Evolutionary conservation across 495 filamentous ascomycete genomes (phyloP), one percentile per base, ranked within the genome.

Genomic region (Hypoxylon intermedium): DNA sequence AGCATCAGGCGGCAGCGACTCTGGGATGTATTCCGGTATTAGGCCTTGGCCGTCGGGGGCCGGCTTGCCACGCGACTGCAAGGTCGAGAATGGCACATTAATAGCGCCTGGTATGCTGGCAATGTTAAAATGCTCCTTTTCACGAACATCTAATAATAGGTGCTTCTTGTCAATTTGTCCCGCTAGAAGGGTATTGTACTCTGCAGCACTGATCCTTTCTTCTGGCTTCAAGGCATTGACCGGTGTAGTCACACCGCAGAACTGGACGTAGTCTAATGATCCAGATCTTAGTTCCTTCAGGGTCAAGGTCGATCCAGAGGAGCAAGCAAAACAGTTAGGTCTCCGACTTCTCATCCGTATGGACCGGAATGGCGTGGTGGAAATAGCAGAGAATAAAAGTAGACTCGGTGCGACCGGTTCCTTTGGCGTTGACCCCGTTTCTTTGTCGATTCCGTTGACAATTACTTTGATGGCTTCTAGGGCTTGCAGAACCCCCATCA

Each of bases 401-500:
- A 96, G 72, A 23, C 73, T 75, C 0, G 83, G 80, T 23, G 74
- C 58, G 0, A 20, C 59, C 13, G 70, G 62, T 1, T 78, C 62
- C 58, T 40, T 50, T 33, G 53, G 37, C 3, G 20, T 30, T 13
- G 30, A 53, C 18, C 9, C 45, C 18, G 20, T 40, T 18, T 53
- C 38, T 40, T 51, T 30, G 5, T 36, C 34, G 12, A 60, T 63
- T 12, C 66, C 72, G 0, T 74, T 67, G 0, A 81, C 79, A 15
- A 98, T 77, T 2, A 97, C 69, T 67, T 96, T 96, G 67, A 98
- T 88, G 5, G 92, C 85, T 73, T 97, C 92, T 26, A 93, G 76
- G 0, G 94, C 94, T 74, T 97, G 92, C 34, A 96, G 74, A 2
- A 96, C 87, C 3, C 94, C 94, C 93, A 98, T 97, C 7, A 89